phyloP scores from a whole-genome alignment of 768 basidiomycete genomes.

The Imleria badia region DNA sequence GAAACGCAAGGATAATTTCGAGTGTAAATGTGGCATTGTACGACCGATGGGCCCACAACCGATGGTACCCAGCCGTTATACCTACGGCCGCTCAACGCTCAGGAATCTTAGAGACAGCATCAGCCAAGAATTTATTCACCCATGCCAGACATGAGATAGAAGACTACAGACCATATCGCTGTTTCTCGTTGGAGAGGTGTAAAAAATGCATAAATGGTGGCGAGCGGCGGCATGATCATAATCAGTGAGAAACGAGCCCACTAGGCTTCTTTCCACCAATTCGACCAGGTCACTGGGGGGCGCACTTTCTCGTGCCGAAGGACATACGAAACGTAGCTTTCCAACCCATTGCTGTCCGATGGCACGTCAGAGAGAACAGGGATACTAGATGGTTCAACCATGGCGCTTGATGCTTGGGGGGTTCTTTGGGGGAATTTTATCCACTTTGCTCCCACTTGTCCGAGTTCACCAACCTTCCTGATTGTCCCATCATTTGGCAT shows the following conservation, averaged over 20 bases:
- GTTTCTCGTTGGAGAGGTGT: constrained; percentile 1
- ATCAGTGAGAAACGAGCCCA: constrained; percentile 71
- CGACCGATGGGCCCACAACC: neutral
- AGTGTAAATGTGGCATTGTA: neutral
- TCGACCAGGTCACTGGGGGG: constrained; percentile 59
- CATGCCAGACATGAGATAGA: neutral
- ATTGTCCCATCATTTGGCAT: neutral
- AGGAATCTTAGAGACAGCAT: neutral
- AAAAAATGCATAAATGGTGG: constrained; percentile 59
- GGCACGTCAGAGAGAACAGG: neutral
- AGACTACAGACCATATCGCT: neutral
- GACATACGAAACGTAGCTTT: constrained; percentile 71
- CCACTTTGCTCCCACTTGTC: too few species aligned
- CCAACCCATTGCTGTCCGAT: constrained; percentile 52
- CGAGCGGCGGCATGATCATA: constrained; percentile 64
- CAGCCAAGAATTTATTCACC: neutral
- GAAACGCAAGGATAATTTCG: neutral
- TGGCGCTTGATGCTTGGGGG: neutral
- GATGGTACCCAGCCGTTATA: constrained; percentile 4
- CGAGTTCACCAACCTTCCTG: neutral
- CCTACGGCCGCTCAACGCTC: neutral
- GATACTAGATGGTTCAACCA: neutral
- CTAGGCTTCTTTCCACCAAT: constrained; percentile 57
- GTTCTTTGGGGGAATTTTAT: neutral
- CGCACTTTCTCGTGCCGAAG: constrained; percentile 59